Evolutionary conservation across 2,329 filamentous ascomycete genomes (phyloP), one percentile per base, ranked within the genome.

Genomic region (Clonostachys byssicola): DNA sequence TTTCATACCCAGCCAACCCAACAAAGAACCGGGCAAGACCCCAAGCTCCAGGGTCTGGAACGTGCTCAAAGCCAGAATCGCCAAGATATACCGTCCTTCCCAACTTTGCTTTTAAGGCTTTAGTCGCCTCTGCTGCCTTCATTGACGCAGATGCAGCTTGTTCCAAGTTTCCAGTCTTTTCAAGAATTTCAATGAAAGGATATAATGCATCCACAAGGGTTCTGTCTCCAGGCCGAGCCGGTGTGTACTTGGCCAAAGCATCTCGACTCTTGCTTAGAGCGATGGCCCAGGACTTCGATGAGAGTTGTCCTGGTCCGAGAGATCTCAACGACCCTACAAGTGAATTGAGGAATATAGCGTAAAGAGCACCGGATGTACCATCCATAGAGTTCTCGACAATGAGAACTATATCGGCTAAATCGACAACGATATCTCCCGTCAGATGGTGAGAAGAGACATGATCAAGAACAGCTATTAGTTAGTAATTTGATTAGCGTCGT

Each of bases 211-310:
- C 42, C 42, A 43, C 34, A 12, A 43, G 18, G n/a, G 42, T 43
- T 10, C 42, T 12, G 30, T 43, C 42, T 23, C 42, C 42, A n/a
- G 30, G 18, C 30, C 17, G 12, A 10, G 42, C 42, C 3, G 42
- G 42, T 30, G 42, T 43, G 59, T 89, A 89, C 53, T 75, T 83
- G 40, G 68, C 73, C 48, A 90, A 67, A 7, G 75, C 75, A 23
- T 70, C 61, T 39, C 82, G 68, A 1, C 83, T 80, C 13, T 13
- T 13, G 35, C 13, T 6, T 6, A 38, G 16, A 16, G 35, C 35
- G 12, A 16, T 13, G 35, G 35, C 12, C 35, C 42, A 43, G 12
- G 10, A 30, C 6, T 4, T 30, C 10, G 13, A 13, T 17, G 14
- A 30, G 16, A n/a, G 13, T 20, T 20, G 4, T 20, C 18, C 18